Percentiles rank a stretch among this genome's conserved stretches.
These are phyloP conservation scores for Aspergillus novoparasiticus DNA, from an alignment of 2,329 filamentous ascomycete genomes.

Conservation along the genomic window DNA sequence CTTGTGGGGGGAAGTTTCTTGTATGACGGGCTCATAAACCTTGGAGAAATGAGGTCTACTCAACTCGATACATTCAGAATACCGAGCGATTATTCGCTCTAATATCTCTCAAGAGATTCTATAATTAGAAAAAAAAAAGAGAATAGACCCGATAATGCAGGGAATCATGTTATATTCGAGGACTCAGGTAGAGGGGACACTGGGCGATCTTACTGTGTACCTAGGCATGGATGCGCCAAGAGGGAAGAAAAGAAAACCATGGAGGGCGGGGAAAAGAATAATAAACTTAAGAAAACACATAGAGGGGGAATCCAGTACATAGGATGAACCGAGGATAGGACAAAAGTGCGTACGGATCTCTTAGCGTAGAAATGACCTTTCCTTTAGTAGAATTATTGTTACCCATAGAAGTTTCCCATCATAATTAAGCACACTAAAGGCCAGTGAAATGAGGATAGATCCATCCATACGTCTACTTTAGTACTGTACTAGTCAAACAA, in stretches of 20 bases:
- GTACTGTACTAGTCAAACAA: neutral
- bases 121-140: neutral
- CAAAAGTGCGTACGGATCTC: too few species aligned
- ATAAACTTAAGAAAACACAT: neutral
- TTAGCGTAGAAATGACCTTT: too few species aligned
- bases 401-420: too few species aligned
- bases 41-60: neutral
- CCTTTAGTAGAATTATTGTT: too few species aligned
- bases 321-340: neutral
- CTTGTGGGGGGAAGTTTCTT: neutral
- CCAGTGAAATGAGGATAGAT: neutral
- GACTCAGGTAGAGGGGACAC: neutral
- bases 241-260: neutral
- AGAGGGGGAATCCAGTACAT: neutral
- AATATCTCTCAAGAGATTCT: neutral
- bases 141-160: neutral
- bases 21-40: neutral
- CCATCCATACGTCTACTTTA: neutral
- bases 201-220: neutral
- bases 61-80: neutral
- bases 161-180: neutral
- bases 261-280: neutral
- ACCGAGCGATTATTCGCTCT: neutral
- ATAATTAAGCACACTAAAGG: neutral
- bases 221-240: neutral